These are phyloP conservation scores for Starmerella ratchasimensis DNA, from an alignment of 805 yeast genomes.

Conservation along the genomic window DNA sequence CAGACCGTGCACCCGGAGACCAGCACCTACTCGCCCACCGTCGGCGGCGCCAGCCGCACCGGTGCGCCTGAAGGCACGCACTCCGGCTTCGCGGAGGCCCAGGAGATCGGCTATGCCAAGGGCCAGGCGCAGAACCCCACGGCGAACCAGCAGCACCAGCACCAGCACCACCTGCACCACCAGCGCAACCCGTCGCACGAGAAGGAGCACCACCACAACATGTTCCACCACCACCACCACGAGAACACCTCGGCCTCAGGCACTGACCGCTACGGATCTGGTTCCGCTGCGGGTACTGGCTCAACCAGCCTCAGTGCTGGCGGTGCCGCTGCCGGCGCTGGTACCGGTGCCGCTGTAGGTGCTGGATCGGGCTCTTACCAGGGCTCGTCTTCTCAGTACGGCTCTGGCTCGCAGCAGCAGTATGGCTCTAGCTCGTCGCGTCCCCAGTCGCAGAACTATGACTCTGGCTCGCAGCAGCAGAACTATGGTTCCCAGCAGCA, in stretches of 20 bases:
- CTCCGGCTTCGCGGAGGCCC: no score
- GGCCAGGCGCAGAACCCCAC: no score
- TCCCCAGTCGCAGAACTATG: not conserved
- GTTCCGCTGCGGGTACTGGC: not conserved
- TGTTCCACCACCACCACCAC: not conserved
- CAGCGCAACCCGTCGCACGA: not conserved
- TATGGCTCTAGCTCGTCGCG: not conserved
- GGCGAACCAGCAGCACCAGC: not conserved
- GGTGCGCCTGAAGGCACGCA: no score
- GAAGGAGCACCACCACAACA: not conserved
- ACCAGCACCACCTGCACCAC: not conserved
- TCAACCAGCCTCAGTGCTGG: not conserved
- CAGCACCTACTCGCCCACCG: no score
- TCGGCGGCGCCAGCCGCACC: no score
- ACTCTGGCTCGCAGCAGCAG: not conserved
- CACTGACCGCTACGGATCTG: not conserved
- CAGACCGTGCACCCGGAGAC: not conserved
- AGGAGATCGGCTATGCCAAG: no score
- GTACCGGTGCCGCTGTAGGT: not conserved
- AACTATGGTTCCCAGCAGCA: not conserved
- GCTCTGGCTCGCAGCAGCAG: not conserved
- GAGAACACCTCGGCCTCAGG: not conserved
- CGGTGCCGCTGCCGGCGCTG: slow-evolving; percentile 2
- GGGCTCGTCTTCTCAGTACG: not conserved
- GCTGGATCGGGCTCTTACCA: not conserved